A percentile compares a stretch with the other conserved stretches of the same genome.
These are phyloP conservation scores for Colletotrichum sp. DNA, from an alignment of 2,329 filamentous ascomycete species.

Conservation along the genomic window DNA sequence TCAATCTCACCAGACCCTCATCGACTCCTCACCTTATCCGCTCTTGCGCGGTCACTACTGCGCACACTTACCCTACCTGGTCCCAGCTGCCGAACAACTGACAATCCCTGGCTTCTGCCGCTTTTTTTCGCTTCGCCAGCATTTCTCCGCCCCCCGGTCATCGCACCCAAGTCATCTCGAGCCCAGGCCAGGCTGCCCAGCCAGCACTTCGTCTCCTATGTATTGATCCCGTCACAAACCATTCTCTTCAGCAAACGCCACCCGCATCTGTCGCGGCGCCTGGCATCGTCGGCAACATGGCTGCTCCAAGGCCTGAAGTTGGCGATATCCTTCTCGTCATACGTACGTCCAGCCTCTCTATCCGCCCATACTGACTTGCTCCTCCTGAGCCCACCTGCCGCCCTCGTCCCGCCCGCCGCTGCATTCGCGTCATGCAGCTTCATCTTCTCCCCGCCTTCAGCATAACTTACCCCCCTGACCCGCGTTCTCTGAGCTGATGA, in stretches of 20 bases:
- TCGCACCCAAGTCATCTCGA: conserved; percentile 16
- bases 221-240: conserved; percentile 22
- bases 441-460: conserved; percentile 7
- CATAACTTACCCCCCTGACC: neutral
- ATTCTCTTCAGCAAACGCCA: conserved; percentile 21
- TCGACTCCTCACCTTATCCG: conserved; percentile 8
- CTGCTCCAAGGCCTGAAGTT: conserved; percentile 59
- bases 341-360: conserved; percentile 56
- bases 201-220: conserved; percentile 18
- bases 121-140: conserved; percentile 15
- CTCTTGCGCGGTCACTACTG: neutral
- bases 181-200: conserved; percentile 18
- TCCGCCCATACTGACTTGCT: neutral
- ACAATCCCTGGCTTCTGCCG: conserved; percentile 16
- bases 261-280: conserved; percentile 21
- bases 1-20: conserved; percentile 16
- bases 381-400: neutral
- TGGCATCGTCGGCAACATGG: conserved; percentile 40
- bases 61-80: conserved; percentile 6
- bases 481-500: neutral
- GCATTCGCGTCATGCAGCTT: conserved; percentile 8
- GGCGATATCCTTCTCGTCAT: conserved; percentile 75
- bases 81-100: conserved; percentile 16
- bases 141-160: conserved; percentile 2
- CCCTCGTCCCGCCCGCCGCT: neutral